Evolutionary conservation across 2,329 filamentous ascomycete genomes (phyloP), one percentile per base, ranked within the genome.

Genomic region (Fusarium miscanthi): DNA sequence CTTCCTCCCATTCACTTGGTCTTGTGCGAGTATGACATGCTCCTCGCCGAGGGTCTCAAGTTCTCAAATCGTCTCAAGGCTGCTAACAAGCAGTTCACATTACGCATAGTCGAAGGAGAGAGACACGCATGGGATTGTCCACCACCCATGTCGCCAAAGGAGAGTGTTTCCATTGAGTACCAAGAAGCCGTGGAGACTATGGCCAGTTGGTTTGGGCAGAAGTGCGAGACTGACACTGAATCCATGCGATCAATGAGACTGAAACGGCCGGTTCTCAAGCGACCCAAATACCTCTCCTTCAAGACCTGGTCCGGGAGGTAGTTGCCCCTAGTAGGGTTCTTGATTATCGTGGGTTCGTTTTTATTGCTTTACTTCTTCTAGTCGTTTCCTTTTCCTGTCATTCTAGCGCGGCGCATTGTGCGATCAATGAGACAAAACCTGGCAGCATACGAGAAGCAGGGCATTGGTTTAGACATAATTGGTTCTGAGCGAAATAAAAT

Each of bases 21-120:
- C 74, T 86, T 90, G 6, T 92, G 90, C 80, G 90, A 92, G 80
- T 88, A 86, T 78, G 89, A 91, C 77, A 91, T 91, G 88, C 79
- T 91, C n/a, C 84, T 89, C 14, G 82, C 81, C 4, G 89, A 91
- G 76, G 89, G 88, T 16, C 82, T 91, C 66, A 83, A 85, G 8
- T 91, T 94, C 70, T 86, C 88, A 16, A 84, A 89, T 57, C 84
- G 91, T 25, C 79, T 94, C 13, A 79, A 83, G 52, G 52, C 66
- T 9, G 67, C 75, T 14, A 75, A 80, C 12, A 82, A 81, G 67
- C 68, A 74, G 17, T 77, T 83, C 59, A 82, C 78, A 8, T 68
- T 84, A 33, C 83, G 85, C n/a, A 72, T 87, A 13, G 85, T 87
- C 7, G 74, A 82, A 40, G 82, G 81, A 14, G 85, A 86, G 72